These are phyloP conservation scores for Clonostachys rhizophaga DNA, from an alignment of 2,329 filamentous ascomycete species.

Conservation along the genomic window DNA sequence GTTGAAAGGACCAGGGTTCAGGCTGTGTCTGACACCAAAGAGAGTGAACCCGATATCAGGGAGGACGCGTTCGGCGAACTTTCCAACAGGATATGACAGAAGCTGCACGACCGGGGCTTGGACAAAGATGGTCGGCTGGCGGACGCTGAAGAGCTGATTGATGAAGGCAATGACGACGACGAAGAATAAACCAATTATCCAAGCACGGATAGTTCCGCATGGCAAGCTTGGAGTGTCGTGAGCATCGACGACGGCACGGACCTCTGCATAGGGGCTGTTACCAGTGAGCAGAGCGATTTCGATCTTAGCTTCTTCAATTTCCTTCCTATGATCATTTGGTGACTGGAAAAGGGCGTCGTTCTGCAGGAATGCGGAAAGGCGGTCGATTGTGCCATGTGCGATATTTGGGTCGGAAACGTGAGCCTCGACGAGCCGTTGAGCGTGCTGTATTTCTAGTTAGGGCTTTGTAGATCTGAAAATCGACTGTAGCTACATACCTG, in stretches of 20 bases:
- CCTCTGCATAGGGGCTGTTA: slow-evolving; percentile 51
- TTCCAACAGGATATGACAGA: slow-evolving; percentile 43
- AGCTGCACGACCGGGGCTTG: slow-evolving; percentile 48
- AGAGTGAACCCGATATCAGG: slow-evolving; percentile 38
- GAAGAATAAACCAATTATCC: slow-evolving; percentile 43
- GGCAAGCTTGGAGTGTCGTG: slow-evolving; percentile 43
- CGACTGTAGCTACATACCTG: too few species aligned
- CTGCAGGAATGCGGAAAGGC: too few species aligned
- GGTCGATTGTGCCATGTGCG: too few species aligned
- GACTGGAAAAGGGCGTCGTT: too few species aligned
- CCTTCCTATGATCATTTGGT: too few species aligned
- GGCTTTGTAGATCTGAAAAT: too few species aligned
- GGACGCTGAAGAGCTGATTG: slow-evolving; percentile 52
- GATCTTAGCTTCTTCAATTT: slow-evolving; percentile 44
- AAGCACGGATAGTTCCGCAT: slow-evolving; percentile 45
- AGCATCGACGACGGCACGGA: slow-evolving; percentile 49
- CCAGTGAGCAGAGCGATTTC: slow-evolving; percentile 45
- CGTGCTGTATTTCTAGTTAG: too few species aligned
- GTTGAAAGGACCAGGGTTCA: slow-evolving; percentile 47
- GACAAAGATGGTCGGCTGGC: slow-evolving; percentile 44
- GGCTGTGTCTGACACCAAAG: slow-evolving; percentile 28
- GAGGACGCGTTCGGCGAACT: slow-evolving; percentile 34
- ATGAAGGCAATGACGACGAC: slow-evolving; percentile 37
- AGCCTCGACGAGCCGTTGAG: too few species aligned
- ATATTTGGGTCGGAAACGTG: too few species aligned